These are phyloP conservation scores for Rhytidiadelphus loreus DNA, from an alignment of 225 moss, liverwort and hornwort genomes.

Conservation along the genomic window DNA sequence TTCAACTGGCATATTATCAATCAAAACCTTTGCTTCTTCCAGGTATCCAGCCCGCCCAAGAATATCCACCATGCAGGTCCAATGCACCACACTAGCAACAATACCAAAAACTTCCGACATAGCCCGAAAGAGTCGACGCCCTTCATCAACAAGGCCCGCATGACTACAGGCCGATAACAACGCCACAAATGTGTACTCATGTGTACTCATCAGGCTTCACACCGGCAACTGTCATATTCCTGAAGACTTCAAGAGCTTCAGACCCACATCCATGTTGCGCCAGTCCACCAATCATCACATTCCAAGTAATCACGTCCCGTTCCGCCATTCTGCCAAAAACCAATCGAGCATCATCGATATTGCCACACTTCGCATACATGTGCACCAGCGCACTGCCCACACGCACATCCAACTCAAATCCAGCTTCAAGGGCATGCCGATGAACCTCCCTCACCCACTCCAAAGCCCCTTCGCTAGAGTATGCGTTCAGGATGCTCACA, in stretches of 20 bases:
- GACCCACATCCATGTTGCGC: background rate
- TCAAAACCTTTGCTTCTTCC: too few species aligned
- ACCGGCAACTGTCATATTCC: background rate
- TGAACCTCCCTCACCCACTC: background rate
- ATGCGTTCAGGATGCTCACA: background rate
- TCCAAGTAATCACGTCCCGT: background rate
- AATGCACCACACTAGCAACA: background rate
- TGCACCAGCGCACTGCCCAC: background rate
- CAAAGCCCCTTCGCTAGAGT: background rate
- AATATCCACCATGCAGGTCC: background rate
- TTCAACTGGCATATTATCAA: too few species aligned
- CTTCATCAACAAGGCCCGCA: background rate
- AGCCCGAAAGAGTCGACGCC: background rate
- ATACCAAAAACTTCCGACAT: background rate
- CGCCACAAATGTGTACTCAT: background rate
- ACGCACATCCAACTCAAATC: background rate
- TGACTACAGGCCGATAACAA: background rate
- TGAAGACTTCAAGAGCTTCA: background rate
- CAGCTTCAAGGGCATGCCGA: background rate
- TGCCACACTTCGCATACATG: background rate
- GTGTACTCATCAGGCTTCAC: background rate
- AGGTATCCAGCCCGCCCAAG: too few species aligned
- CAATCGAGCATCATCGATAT: background rate
- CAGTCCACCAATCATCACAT: background rate
- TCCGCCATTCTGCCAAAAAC: background rate